Evolutionary conservation across 805 yeast species (phyloP), one percentile per base, ranked within the genome.

Genomic region (Zygoascus biomembranicola): DNA sequence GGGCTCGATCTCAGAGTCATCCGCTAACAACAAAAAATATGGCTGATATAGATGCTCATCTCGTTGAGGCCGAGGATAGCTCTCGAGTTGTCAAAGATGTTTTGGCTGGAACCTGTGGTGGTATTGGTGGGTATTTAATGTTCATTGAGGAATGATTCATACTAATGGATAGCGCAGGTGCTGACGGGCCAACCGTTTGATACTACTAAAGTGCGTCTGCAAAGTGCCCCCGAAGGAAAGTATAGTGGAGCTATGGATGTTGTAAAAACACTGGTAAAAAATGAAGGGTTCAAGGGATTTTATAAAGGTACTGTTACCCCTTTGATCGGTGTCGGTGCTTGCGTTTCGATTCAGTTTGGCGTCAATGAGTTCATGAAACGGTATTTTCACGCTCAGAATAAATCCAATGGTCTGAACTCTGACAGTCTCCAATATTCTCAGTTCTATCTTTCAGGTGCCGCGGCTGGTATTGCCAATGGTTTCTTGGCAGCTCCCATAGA

Each of bases 301-400:
- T 94, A 94, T 69, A 84, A 95, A 69, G 99, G 99, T 37, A 90
- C 97, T 1, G 64, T 90, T 61, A 90, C 97, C 1, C 99, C 99
- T 19, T 75, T 94, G 61, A 69, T 92, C 37, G 99, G 99, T 11
- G 76, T 92, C n/a, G 99, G 99, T 50, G 96, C 96, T 0, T 90
- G 97, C 75, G 97, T 94, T 11, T 87, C 96, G 8, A 87, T 92
- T 43, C 99, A 94, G 70, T 94, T 94, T 66, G 94, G 96, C 47
- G 95, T 89, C 39, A 90, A 90, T 65, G 98, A 94, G 69, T 85
- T 77, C 64, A 89, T 92, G 96, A 94, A 94, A 71, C 77, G 97
- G 63, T 72, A 76, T 56, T 90, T 86, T 65, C 68, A 65, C 46
- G 73, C 72, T 50, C 66, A 66, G 20, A 77, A 77, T 58, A 78